phyloP scores from a whole-genome alignment of 73 alveolate species.

The Stentor coeruleus region DNA sequence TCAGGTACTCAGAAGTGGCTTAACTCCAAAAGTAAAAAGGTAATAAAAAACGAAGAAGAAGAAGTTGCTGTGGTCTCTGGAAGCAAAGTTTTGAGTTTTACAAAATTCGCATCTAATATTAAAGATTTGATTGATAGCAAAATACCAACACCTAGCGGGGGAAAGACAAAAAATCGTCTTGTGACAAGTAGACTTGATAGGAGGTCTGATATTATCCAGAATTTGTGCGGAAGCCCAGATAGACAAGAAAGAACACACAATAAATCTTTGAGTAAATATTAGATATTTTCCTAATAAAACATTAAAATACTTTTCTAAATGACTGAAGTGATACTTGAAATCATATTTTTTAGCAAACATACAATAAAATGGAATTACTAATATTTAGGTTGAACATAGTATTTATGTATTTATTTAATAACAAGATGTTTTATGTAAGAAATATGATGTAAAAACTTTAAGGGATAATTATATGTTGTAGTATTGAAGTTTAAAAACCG shows the following conservation, averaged over 20 bases:
- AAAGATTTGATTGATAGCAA: background rate
- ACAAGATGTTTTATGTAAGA: no score
- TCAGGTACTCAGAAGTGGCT: background rate
- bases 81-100: background rate
- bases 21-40: background rate
- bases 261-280: background rate
- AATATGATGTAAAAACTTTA: no score
- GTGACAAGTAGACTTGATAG: conserved; percentile 7
- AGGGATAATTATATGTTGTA: no score
- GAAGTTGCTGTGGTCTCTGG: background rate
- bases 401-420: no score
- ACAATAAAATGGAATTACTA: no score
- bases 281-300: no score
- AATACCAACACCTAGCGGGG: background rate
- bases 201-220: background rate
- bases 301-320: no score
- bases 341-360: no score
- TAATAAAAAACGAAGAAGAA: background rate
- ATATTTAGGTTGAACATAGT: no score
- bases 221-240: background rate
- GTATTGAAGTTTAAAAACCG: no score
- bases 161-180: background rate
- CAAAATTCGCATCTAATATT: background rate
- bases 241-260: background rate
- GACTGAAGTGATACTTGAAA: no score